Evolutionary conservation across 345 rosid species (phyloP).

Genomic region (Cardamine resedifolia): DNA sequence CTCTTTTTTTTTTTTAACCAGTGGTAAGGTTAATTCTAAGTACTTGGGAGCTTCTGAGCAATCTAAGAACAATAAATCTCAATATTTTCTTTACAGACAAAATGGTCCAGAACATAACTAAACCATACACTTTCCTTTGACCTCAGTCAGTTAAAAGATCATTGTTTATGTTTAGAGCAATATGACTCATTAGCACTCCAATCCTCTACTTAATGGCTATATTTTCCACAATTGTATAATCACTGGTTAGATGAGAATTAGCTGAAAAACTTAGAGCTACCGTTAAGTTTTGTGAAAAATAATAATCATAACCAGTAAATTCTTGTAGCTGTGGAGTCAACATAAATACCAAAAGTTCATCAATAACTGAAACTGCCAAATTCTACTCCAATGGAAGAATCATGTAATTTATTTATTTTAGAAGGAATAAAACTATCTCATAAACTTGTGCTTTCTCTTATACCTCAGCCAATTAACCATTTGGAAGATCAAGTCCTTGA

Average conservation of each 20-base stretch:
- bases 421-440: not conserved
- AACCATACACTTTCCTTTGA: not conserved
- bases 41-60: not conserved
- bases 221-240: not conserved
- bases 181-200: not conserved
- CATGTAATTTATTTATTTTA: not conserved
- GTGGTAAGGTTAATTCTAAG: not conserved
- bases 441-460: slow-evolving; percentile 2
- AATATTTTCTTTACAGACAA: slow-evolving; percentile 4
- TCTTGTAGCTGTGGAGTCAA: not conserved
- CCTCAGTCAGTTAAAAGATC: not conserved
- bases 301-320: not conserved
- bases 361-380: not conserved
- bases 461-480: slow-evolving; percentile 13
- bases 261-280: too few species aligned
- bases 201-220: too few species aligned
- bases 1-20: too few species aligned
- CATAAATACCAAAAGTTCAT: not conserved
- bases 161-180: slow-evolving; percentile 13
- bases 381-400: slow-evolving; percentile 18
- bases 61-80: not conserved
- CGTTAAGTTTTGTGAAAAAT: not conserved
- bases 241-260: not conserved
- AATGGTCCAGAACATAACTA: not conserved
- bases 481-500: slow-evolving; percentile 34